These are phyloP conservation scores for Solanum chiquidenum DNA, from an alignment of 257 asterid species.

Conservation along the genomic window DNA sequence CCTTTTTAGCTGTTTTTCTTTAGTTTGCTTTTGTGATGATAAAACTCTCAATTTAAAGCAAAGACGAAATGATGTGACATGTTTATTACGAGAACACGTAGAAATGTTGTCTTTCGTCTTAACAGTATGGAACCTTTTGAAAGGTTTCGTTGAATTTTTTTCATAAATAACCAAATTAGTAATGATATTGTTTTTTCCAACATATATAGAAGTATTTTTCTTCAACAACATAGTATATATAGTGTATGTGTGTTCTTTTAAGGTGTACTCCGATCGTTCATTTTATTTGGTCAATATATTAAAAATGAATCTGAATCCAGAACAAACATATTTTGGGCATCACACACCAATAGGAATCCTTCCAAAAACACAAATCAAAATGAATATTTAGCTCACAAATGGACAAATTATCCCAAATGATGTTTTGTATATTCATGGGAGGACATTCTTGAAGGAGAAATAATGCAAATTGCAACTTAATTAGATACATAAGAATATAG, in stretches of 20 bases:
- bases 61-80: not conserved
- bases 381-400: not conserved
- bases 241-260: not conserved
- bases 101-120: not conserved
- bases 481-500: not conserved
- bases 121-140: not conserved
- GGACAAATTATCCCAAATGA: not conserved
- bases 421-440: not conserved
- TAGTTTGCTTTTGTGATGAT: no score
- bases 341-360: not conserved
- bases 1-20: not conserved
- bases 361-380: no score
- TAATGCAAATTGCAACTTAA: not conserved
- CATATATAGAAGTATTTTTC: not conserved
- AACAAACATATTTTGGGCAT: not conserved
- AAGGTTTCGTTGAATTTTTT: rapidly evolving
- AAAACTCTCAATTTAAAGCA: not conserved
- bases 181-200: not conserved
- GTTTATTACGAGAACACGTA: not conserved
- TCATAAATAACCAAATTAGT: not conserved
- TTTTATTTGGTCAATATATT: no score
- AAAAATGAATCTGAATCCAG: not conserved
- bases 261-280: no score
- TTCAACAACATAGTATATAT: not conserved
- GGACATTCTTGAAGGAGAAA: not conserved